Base-by-base conservation (phyloP, 31 red algal species). In the Endocladia muricata region DNA sequence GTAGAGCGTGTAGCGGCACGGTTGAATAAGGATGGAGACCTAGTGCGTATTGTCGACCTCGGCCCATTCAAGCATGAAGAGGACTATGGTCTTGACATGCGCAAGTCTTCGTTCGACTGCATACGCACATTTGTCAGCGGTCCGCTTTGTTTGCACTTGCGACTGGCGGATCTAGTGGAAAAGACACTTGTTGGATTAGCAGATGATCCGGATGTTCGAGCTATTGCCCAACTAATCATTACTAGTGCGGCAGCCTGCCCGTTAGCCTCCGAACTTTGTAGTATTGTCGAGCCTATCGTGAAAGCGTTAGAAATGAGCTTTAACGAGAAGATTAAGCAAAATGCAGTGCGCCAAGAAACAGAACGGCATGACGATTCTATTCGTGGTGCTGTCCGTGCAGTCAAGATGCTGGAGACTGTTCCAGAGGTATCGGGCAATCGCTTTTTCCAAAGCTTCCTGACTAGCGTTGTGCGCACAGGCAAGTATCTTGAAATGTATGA, bases 31-130 rank as follows among this genome's bases (percentile, higher is more conserved):
- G 74, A 94, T 75, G 79, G 76, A 62, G 76, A 79, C 1, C 73
- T 98, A 28, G 70, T 94, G 1, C 72, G 88, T 11, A 82, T 90
- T 68, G 91, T 98, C 4, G 85, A 98, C 75, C 86, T 93, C 37
- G 95, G 95, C 26, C 95, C 91, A 3, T 98, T 98, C 70, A 90
- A 90, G 37, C 81, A 90, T 52, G 79, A 90, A 55, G 90, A 94
- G 64, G 95, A 98, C 41, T 92, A 85, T 56, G 95, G 95, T 1
- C 73, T 98, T 0, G 84, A 90, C 55, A 55, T 98, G 68, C 52
- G 95, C 40, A 98, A 98, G 48, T 66, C 86, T 54, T 85, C 95
- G 4, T 94, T 98, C 40, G 95, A 90, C 35, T 83, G 77, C 55
- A 56, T 98, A 30, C 32, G 81, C 28, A 81, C 85, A 15, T 57